phyloP scores from a whole-genome alignment of 1,284 basidiomycete species.

The Mycena citricolor region DNA sequence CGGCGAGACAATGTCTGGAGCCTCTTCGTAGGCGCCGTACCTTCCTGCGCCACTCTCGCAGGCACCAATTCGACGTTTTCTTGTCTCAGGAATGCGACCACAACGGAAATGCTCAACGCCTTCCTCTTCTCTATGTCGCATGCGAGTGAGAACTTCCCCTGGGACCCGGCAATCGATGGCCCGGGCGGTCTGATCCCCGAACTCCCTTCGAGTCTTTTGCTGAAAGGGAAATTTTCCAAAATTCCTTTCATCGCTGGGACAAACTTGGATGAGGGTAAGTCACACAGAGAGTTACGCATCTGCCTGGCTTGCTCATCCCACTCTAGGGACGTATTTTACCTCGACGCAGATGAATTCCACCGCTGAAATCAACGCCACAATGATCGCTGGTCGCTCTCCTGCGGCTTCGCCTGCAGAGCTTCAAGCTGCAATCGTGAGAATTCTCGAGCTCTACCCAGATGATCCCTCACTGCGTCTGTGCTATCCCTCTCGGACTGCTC shows the following conservation, averaged over 20 bases:
- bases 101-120: constrained; percentile 36
- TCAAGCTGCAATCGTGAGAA: constrained; percentile 26
- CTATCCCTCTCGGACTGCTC: neutral
- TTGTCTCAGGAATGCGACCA: constrained; percentile 39
- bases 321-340: constrained; percentile 41
- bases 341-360: constrained; percentile 31
- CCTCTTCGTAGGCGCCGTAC: constrained; percentile 1
- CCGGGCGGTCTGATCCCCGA: constrained; percentile 43
- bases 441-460: constrained; percentile 49
- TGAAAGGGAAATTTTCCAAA: constrained; percentile 35
- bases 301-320: no score
- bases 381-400: constrained; percentile 29
- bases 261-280: constrained; percentile 46
- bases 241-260: constrained; percentile 50
- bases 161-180: constrained; percentile 43
- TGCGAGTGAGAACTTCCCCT: constrained; percentile 32
- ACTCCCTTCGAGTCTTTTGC: constrained; percentile 36
- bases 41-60: neutral
- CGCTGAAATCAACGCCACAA: constrained; percentile 26
- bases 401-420: constrained; percentile 24
- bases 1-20: constrained; percentile 4
- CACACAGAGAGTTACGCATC: neutral
- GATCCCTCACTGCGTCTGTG: constrained; percentile 39
- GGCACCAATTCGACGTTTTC: constrained; percentile 23
- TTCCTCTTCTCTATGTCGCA: constrained; percentile 24